phyloP scores from a whole-genome alignment of 2,329 filamentous ascomycete species.

The Elsinoe arachidis region DNA sequence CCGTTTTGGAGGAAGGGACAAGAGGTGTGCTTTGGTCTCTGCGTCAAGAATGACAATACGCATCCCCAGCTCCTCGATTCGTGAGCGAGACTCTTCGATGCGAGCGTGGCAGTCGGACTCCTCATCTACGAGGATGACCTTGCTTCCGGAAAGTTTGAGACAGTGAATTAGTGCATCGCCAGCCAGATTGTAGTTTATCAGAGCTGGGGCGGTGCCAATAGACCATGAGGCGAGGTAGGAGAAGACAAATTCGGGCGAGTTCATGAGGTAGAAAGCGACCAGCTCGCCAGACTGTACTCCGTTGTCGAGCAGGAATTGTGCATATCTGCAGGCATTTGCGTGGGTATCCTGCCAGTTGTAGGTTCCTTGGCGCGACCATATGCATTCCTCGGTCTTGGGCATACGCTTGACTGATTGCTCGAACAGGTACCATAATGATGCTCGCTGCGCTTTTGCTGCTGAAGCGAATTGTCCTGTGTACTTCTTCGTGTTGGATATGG shows the following conservation, averaged over 20 bases:
- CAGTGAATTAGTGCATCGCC: conserved; percentile 29
- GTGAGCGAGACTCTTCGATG: conserved; percentile 43
- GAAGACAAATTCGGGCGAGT: conserved; percentile 30
- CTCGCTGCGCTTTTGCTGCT: conserved; percentile 40
- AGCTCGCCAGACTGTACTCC: conserved; percentile 28
- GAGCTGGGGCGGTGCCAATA: conserved; percentile 26
- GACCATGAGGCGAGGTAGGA: conserved; percentile 22
- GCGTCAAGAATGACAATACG: conserved; percentile 46
- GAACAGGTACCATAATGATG: conserved; percentile 59
- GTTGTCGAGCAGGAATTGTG: conserved; percentile 48
- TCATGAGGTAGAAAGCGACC: conserved; percentile 28
- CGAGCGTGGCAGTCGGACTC: conserved; percentile 45
- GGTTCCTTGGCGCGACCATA: conserved; percentile 58
- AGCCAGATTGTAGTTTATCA: conserved; percentile 30
- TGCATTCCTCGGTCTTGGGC: conserved; percentile 39
- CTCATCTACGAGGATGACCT: conserved; percentile 39
- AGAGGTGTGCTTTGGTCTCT: conserved; percentile 40
- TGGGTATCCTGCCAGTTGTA: conserved; percentile 53
- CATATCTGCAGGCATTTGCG: conserved; percentile 51
- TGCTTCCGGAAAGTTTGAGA: conserved; percentile 31
- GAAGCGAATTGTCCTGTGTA: conserved; percentile 37
- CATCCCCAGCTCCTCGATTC: conserved; percentile 49
- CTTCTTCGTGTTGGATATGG: conserved; percentile 37
- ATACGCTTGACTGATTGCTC: conserved; percentile 38
- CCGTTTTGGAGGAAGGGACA: conserved; percentile 40